Evolutionary conservation across 192 early-diverging fungal species (phyloP).

Genomic region (Funneliformis geosporum): DNA sequence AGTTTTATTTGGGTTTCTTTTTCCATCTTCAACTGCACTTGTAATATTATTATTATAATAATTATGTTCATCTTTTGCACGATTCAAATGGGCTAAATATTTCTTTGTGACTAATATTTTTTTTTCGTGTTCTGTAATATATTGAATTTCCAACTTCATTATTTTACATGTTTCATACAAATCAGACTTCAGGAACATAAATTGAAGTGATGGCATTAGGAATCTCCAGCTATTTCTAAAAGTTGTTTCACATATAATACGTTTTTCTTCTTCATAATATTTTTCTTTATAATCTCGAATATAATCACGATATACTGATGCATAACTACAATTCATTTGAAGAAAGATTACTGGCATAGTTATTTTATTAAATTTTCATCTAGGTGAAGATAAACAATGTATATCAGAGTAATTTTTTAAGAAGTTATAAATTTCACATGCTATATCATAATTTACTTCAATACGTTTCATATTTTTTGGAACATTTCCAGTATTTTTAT

Average conservation of each 20-base stretch:
- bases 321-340: background rate
- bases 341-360: background rate
- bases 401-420: background rate
- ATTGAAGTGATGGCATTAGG: background rate
- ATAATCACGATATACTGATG: background rate
- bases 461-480: background rate
- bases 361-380: background rate
- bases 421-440: background rate
- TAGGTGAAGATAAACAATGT: too few relatives aligned
- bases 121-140: background rate
- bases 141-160: background rate
- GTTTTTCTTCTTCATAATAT: background rate
- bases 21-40: background rate
- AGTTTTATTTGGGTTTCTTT: background rate
- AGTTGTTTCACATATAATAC: background rate
- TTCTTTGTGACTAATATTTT: background rate
- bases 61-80: background rate
- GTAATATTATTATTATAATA: background rate
- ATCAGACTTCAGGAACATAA: background rate
- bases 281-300: background rate
- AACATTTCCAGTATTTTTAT: too few relatives aligned
- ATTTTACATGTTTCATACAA: background rate
- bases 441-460: background rate
- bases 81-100: background rate
- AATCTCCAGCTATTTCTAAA: background rate